Evolutionary conservation across 495 filamentous ascomycete species (phyloP).

Genomic region (Penicillium coprophilum): DNA sequence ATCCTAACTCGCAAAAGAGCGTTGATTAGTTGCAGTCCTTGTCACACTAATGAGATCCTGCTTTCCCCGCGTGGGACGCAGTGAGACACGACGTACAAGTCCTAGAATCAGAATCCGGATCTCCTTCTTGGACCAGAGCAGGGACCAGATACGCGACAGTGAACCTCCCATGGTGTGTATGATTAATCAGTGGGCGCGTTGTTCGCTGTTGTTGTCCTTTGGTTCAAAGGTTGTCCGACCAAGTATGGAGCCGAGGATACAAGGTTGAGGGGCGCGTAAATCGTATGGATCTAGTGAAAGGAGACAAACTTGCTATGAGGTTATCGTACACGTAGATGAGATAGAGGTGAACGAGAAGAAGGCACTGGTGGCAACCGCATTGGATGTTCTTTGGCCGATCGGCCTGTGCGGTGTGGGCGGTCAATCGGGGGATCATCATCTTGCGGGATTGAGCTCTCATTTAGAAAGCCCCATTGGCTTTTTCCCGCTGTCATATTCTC

Average conservation of each 20-base stretch:
- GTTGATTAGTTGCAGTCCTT: constrained; percentile 20
- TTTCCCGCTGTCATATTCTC: background rate
- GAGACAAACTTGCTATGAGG: constrained; percentile 1
- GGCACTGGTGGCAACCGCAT: constrained; percentile 30
- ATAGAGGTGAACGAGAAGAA: constrained; percentile 9
- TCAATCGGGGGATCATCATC: constrained; percentile 27
- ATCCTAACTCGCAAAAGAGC: constrained; percentile 58
- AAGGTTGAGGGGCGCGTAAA: constrained; percentile 1
- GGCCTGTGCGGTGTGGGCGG: constrained; percentile 34
- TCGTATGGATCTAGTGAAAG: background rate
- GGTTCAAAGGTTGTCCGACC: constrained; percentile 2
- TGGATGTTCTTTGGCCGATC: constrained; percentile 22
- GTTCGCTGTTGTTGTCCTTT: background rate
- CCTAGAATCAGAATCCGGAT: constrained; percentile 95
- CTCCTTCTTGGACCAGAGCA: constrained; percentile 92
- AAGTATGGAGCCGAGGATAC: constrained; percentile 6
- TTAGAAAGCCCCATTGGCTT: constrained; percentile 8
- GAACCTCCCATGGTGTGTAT: constrained; percentile 69
- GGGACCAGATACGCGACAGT: constrained; percentile 71
- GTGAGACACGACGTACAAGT: constrained; percentile 59
- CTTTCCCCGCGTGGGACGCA: constrained; percentile 1
- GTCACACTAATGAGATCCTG: background rate
- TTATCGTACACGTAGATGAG: constrained; percentile 13
- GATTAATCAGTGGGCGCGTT: constrained; percentile 4
- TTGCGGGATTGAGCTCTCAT: constrained; percentile 22